Evolutionary conservation across 1,284 basidiomycete genomes (phyloP).

Genomic region (Leccinum fallax): DNA sequence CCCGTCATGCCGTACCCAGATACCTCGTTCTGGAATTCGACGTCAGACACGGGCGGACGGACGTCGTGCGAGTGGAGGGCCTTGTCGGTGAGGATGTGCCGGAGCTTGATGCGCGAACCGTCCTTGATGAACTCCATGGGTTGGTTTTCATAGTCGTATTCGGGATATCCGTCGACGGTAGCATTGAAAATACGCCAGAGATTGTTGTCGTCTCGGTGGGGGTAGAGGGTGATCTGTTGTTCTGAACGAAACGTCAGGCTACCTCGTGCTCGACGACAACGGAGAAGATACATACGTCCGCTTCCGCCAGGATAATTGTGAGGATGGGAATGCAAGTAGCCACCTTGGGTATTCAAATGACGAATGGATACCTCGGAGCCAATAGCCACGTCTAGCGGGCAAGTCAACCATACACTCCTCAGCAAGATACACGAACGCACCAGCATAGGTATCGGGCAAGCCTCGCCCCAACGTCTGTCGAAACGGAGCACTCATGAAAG

Average conservation of each 20-base stretch:
- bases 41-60: conserved; percentile 94
- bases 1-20: conserved; percentile 90
- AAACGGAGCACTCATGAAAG: conserved; percentile 99
- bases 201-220: conserved; percentile 93
- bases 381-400: conserved; percentile 73
- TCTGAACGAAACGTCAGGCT: conserved; percentile 49
- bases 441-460: conserved; percentile 92
- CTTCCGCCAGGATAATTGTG: conserved; percentile 89
- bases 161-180: conserved; percentile 50
- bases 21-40: conserved; percentile 99
- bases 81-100: conserved; percentile 83
- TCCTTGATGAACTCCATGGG: conserved; percentile 69
- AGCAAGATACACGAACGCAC: conserved; percentile 43
- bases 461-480: conserved; percentile 92
- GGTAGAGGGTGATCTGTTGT: conserved; percentile 98
- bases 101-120: conserved; percentile 79
- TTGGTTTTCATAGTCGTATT: conserved; percentile 57
- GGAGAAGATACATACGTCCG: conserved; percentile 57
- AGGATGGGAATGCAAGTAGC: conserved; percentile 94
- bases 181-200: conserved; percentile 84
- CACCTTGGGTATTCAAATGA: conserved; percentile 96
- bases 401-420: conserved; percentile 8
- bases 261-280: not conserved
- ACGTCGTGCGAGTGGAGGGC: conserved; percentile 93
- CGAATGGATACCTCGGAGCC: conserved; percentile 86